Conservation (phyloP, 2,329 filamentous ascomycete genomes). For the Pseudocercospora fuligena region DNA sequence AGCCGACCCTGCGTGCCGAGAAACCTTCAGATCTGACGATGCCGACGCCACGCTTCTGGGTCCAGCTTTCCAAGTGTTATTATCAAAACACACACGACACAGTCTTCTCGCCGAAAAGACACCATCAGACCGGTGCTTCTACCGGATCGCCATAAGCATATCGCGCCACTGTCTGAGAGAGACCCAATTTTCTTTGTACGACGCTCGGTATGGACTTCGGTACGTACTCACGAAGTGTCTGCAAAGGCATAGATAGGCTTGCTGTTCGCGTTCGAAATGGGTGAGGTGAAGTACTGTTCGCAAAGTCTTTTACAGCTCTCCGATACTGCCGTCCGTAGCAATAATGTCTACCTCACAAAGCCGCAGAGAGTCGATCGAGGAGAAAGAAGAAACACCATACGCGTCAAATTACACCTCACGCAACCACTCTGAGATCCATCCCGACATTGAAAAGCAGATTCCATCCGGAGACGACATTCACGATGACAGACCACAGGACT, state of each 20-base stretch:
- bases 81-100: not conserved
- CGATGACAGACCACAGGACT: constrained; percentile 3
- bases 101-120: not conserved
- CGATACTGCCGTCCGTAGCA: not conserved
- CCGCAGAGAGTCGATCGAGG: constrained; percentile 18
- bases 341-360: constrained; percentile 2
- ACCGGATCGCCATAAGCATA: not conserved
- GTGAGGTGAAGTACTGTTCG: not conserved
- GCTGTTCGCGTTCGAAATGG: not conserved
- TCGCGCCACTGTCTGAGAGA: constrained; percentile 9
- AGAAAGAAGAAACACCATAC: constrained; percentile 22
- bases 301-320: not conserved
- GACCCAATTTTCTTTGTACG: constrained; percentile 4
- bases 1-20: constrained; percentile 5
- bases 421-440: constrained; percentile 16
- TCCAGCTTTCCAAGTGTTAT: too few species aligned
- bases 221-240: not conserved
- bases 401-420: constrained; percentile 10
- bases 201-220: constrained; percentile 2
- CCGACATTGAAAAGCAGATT: constrained; percentile 24
- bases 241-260: not conserved
- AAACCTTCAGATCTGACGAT: not conserved
- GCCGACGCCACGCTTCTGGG: not conserved
- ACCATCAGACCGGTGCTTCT: not conserved
- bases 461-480: not conserved